Base-by-base conservation (phyloP, 768 basidiomycete species). In the Boletus barrowsii region DNA sequence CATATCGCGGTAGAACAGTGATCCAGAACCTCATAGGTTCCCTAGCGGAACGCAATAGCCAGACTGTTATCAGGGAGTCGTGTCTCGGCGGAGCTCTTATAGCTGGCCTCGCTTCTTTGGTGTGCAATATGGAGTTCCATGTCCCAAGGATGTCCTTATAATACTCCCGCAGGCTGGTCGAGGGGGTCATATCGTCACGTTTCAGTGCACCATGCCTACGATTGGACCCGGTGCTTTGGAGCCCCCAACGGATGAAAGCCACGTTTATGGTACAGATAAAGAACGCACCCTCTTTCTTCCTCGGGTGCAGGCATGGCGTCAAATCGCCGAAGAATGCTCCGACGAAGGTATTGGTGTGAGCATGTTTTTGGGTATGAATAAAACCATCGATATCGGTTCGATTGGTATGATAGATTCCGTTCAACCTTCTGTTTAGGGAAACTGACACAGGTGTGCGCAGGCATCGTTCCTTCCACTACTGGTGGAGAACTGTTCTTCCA, bases 401-500 rank as follows among this genome's bases (percentile, higher is more conserved):
- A 83, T 99, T 49, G 90, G 91, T 83, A 60, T 35, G 80, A 64
- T 49, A 22, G 24, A 9, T 29, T 29, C 29, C 2, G 4, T 56
- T 50, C 35, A 32, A 42, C 8, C 32, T 54, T 45, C 39, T 53
- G 32, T 53, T 37, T 10, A 24, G 49, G 32, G 39, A 48, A 53
- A 30, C 40, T 63, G 44, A 58, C 47, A 44, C n/a, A 36, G 15
- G 10, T 20, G 5, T 47, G 18, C 26, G 13, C 55, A 86, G 89
- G 88, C 41, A 71, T 78, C 4, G 78, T 94, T 7, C 67, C 88
- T 1, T 84, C 84, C 0, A 67, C 83, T 11, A 93, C 92, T 8
- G 97, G 97, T 14, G 97, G 97, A 18, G 92, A 94, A 53, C 63
- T 96, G 1, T 95, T 88, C 72, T 96, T 87, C 75, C 89, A 95